These are phyloP conservation scores for Roridomyces roridus DNA, from an alignment of 768 basidiomycete genomes.

Conservation along the genomic window DNA sequence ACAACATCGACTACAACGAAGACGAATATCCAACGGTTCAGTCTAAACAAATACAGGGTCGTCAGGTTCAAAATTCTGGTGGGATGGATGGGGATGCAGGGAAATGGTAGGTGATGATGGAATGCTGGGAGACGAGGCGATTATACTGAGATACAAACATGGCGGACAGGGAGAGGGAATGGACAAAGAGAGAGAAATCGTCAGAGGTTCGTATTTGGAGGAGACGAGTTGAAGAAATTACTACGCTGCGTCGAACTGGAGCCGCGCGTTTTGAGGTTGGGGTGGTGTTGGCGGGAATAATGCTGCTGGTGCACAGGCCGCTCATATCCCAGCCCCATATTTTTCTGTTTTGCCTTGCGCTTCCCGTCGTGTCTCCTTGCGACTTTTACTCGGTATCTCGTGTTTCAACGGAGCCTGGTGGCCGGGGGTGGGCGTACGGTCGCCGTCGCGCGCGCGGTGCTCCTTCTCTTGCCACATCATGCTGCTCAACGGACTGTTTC, in stretches of 20 bases:
- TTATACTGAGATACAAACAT: conserved; percentile 7
- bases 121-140: neutral
- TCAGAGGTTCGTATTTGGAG: conserved; percentile 21
- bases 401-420: conserved; percentile 41
- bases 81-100: conserved; percentile 2
- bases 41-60: neutral
- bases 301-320: conserved; percentile 54
- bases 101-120: neutral
- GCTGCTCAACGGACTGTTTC: conserved; percentile 59
- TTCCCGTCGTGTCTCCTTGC: conserved; percentile 72
- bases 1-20: neutral
- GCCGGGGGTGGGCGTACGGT: conserved; percentile 58
- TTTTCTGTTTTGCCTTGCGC: conserved; percentile 71
- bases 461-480: conserved; percentile 58
- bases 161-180: neutral
- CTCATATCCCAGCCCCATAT: conserved; percentile 49
- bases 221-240: conserved; percentile 38
- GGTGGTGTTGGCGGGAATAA: conserved; percentile 64
- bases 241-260: conserved; percentile 59
- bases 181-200: neutral
- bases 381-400: conserved; percentile 53
- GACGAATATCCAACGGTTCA: conserved; percentile 2
- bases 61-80: neutral
- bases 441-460: conserved; percentile 56
- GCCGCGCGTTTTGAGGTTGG: conserved; percentile 67